Base-by-base conservation (phyloP, 1,284 basidiomycete species). In the Apiotrichum sp. region DNA sequence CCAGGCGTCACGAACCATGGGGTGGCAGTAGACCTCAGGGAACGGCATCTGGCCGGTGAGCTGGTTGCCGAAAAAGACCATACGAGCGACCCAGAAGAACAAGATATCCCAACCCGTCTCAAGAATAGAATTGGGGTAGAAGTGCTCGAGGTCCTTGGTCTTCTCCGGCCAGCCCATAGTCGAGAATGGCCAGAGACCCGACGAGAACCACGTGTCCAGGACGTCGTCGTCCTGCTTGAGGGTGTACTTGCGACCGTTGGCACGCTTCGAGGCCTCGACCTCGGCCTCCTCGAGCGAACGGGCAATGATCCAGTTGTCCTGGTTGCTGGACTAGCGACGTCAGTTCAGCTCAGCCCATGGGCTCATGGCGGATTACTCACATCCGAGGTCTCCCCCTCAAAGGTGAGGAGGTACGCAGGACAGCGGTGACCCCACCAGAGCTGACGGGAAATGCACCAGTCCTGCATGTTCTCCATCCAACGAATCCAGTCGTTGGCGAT, bases 21-120 rank as follows among this genome's bases (percentile, higher is more conserved):
- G 95, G 73, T 98, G 96, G 77, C 93, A 98, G 74, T 89, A 86
- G n/a, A 98, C 95, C 78, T 99, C 93, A 58, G 85, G 83, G 83
- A 98, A 99, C 0, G 95, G 96, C 80, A 99, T 83, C 69, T 87
- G 77, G 48, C 83, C 93, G 0, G 96, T 98, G 49, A 97, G 83
- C 61, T 88, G 83, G 69, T 93, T 80, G 54, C 96, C 95, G 41
- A 98, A 86, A 74, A 99, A 81, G 57, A 90, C 93, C 96, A 98
- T 99, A 50, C 93, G 86, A 6, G 96, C 93, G 22, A 98, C 93
- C 96, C 96, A 98, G 85, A 98, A 98, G 83, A 96, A 96, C 39
- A 98, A 78, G 67, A 98, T 98, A 67, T 98, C 96, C 93, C 96
- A 98, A 47, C 96, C 96, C 0, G 96, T 98, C 78, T 98, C 96